Evolutionary conservation across 2,329 filamentous ascomycete species (phyloP).

Genomic region (Tolypocladium inflatum): DNA sequence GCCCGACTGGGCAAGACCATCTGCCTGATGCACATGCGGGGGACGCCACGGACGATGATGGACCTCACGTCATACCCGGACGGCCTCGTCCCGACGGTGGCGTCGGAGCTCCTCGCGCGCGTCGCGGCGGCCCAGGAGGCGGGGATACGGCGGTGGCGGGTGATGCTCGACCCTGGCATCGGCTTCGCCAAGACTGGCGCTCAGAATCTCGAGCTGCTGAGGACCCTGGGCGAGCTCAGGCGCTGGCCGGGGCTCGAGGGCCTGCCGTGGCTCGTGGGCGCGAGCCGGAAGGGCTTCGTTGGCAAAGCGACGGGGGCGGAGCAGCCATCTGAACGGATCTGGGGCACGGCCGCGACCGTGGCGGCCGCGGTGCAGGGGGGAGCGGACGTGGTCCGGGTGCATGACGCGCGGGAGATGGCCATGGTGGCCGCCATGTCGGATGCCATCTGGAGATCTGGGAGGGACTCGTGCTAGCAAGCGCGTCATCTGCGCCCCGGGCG

Average conservation of each 20-base stretch:
- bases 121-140: conserved; percentile 67
- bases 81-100: conserved; percentile 57
- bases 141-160: conserved; percentile 84
- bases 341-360: conserved; percentile 84
- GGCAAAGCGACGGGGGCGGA: conserved; percentile 70
- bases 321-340: conserved; percentile 60
- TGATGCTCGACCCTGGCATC: conserved; percentile 86
- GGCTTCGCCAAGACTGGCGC: conserved; percentile 80
- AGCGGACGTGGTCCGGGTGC: conserved; percentile 84
- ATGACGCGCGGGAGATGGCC: conserved; percentile 81
- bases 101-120: conserved; percentile 57
- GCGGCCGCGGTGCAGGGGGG: conserved; percentile 78
- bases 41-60: conserved; percentile 75
- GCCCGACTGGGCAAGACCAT: conserved; percentile 71
- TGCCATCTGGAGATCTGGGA: conserved; percentile 64
- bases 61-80: conserved; percentile 57
- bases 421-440: conserved; percentile 81
- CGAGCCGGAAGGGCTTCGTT: conserved; percentile 84
- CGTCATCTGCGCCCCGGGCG: background rate
- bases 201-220: conserved; percentile 76
- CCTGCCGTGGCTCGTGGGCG: conserved; percentile 81
- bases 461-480: conserved; percentile 11
- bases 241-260: conserved; percentile 54
- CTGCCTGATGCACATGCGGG: conserved; percentile 88
- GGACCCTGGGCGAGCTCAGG: conserved; percentile 55